These are phyloP conservation scores for Venturia aucupariae DNA, from an alignment of 2,329 filamentous ascomycete species.

Conservation along the genomic window DNA sequence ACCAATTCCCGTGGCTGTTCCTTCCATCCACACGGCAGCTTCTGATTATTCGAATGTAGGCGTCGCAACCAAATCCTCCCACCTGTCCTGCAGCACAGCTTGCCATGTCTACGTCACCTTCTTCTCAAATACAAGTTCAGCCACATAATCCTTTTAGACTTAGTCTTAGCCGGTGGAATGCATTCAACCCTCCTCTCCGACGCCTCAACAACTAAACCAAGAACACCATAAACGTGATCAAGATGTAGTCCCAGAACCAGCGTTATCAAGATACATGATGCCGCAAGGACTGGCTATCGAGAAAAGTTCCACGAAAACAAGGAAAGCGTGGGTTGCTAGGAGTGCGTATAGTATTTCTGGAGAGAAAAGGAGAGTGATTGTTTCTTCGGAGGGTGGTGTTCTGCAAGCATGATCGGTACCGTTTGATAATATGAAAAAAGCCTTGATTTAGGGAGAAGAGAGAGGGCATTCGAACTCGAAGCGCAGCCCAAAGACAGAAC, in stretches of 20 bases:
- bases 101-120: not conserved
- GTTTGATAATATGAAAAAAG: too few species aligned
- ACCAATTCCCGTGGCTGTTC: not conserved
- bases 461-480: too few species aligned
- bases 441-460: too few species aligned
- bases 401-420: not conserved
- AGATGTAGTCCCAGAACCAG: not conserved
- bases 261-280: not conserved
- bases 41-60: not conserved
- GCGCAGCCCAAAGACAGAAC: too few species aligned
- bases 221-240: not conserved
- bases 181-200: not conserved
- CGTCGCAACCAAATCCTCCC: not conserved
- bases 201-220: not conserved
- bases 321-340: not conserved
- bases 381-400: not conserved
- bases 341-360: too few species aligned
- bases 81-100: not conserved
- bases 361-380: too few species aligned
- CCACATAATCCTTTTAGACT: not conserved
- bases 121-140: not conserved
- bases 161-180: not conserved
- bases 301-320: not conserved
- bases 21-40: too few species aligned
- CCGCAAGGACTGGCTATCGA: not conserved